phyloP scores from a whole-genome alignment of 768 basidiomycete species.

The Dendrothele bispora region DNA sequence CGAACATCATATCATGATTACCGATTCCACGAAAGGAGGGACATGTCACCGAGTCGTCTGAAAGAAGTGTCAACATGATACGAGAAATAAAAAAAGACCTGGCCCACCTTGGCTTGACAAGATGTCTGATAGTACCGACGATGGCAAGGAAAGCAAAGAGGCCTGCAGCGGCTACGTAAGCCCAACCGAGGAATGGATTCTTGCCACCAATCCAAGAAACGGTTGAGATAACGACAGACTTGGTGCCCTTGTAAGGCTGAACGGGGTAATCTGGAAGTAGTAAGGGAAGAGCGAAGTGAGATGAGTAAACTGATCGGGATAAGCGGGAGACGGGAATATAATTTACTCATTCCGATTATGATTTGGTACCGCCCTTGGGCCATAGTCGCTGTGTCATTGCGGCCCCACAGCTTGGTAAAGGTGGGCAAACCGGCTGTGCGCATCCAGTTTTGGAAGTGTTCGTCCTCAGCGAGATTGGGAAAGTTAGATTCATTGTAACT shows the following conservation, averaged over 20 bases:
- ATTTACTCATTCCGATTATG: slow-evolving; percentile 79
- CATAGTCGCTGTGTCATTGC: slow-evolving; percentile 82
- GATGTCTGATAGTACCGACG: slow-evolving; percentile 86
- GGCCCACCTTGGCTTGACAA: slow-evolving; percentile 83
- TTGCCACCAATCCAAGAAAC: slow-evolving; percentile 99
- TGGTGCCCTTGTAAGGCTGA: slow-evolving; percentile 86
- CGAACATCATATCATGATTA: slow-evolving; percentile 19
- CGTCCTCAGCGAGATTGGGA: slow-evolving; percentile 73
- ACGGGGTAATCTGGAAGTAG: slow-evolving; percentile 85
- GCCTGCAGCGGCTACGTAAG: slow-evolving; percentile 87
- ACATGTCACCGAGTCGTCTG: slow-evolving; percentile 87
- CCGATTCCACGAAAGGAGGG: slow-evolving; percentile 82
- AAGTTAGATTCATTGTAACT: slow-evolving; percentile 64
- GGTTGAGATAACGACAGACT: slow-evolving; percentile 95
- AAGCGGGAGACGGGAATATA: slow-evolving; percentile 8
- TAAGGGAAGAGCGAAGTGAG: slow-evolving; percentile 11
- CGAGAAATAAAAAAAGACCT: background rate
- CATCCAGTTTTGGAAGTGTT: slow-evolving; percentile 99
- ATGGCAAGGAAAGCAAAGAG: slow-evolving; percentile 88
- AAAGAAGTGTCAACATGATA: slow-evolving; percentile 11
- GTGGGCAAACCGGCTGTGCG: slow-evolving; percentile 95
- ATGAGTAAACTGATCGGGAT: too few species aligned
- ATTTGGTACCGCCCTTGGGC: slow-evolving; percentile 74
- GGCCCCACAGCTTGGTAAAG: slow-evolving; percentile 91
- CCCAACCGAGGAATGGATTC: slow-evolving; percentile 98